Conservation (phyloP, 345 rosid genomes). For the Combretum micranthum region DNA sequence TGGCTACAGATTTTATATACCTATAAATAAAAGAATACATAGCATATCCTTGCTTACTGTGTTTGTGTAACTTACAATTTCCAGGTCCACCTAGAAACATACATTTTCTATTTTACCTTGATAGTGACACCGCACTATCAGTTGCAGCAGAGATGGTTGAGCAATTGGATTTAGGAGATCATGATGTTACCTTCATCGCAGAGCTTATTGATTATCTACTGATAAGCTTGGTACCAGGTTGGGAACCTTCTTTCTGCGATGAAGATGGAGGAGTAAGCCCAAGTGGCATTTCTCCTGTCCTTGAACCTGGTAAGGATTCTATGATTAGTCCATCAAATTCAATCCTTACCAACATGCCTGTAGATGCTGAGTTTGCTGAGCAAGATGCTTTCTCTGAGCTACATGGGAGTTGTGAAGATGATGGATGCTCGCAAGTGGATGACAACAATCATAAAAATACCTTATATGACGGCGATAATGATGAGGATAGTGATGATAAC, state of each 20-base stretch:
- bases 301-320: constrained; percentile 14
- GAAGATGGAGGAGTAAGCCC: constrained; percentile 18
- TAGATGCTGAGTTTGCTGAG: constrained; percentile 3
- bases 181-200: constrained; percentile 66
- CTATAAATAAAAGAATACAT: too few species aligned
- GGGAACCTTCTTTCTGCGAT: constrained; percentile 32
- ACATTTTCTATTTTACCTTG: constrained; percentile 62
- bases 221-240: constrained; percentile 36
- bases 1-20: too few species aligned
- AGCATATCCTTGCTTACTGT: too few species aligned
- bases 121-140: constrained; percentile 59
- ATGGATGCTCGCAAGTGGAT: background rate
- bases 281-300: constrained; percentile 7
- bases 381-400: constrained; percentile 11
- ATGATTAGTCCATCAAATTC: constrained; percentile 23
- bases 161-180: constrained; percentile 55
- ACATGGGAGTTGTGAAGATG: constrained; percentile 9
- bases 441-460: too few species aligned
- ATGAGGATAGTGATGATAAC: constrained; percentile 12
- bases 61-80: background rate
- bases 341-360: constrained; percentile 15
- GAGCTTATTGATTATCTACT: constrained; percentile 62
- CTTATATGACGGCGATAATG: too few species aligned
- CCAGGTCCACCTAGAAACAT: constrained; percentile 53
- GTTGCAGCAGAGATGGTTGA: constrained; percentile 82